Percentiles rank a stretch among this genome's conserved stretches.
These are phyloP conservation scores for Lachancea sp. DNA, from an alignment of 805 yeast genomes.

Conservation along the genomic window DNA sequence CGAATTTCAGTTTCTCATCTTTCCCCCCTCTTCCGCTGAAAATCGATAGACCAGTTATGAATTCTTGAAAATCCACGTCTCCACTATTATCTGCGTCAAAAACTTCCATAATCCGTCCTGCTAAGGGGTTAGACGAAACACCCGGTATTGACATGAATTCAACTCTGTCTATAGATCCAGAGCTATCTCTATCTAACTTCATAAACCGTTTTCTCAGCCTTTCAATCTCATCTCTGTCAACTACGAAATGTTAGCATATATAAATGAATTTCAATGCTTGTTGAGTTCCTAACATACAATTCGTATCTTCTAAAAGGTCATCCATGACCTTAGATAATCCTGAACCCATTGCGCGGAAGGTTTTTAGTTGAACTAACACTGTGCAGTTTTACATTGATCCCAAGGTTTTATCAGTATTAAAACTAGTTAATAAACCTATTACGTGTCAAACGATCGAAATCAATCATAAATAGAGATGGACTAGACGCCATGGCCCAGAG, in stretches of 20 bases:
- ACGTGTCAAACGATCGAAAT: too few relatives aligned
- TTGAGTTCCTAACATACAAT: constrained; percentile 41
- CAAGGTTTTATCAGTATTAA: too few relatives aligned
- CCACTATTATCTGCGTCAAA: constrained; percentile 93
- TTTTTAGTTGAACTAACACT: background rate
- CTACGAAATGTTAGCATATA: constrained; percentile 27
- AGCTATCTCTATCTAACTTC: constrained; percentile 89
- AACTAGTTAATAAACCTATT: too few relatives aligned
- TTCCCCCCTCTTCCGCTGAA: constrained; percentile 79
- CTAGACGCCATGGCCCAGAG: too few relatives aligned
- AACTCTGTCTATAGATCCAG: constrained; percentile 84
- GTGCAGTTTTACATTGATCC: background rate
- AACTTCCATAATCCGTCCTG: constrained; percentile 83
- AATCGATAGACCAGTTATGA: constrained; percentile 77
- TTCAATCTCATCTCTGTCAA: constrained; percentile 87
- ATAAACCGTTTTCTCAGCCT: constrained; percentile 86
- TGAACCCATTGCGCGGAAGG: constrained; percentile 44
- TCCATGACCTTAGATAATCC: constrained; percentile 58
- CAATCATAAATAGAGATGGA: too few relatives aligned
- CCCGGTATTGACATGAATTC: constrained; percentile 94
- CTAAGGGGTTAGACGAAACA: constrained; percentile 82
- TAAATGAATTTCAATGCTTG: background rate
- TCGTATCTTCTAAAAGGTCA: constrained; percentile 71
- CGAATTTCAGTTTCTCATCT: constrained; percentile 78
- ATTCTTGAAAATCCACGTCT: constrained; percentile 91